Conservation (phyloP, 129 eudicot genomes). For the Flaveria robusta region DNA sequence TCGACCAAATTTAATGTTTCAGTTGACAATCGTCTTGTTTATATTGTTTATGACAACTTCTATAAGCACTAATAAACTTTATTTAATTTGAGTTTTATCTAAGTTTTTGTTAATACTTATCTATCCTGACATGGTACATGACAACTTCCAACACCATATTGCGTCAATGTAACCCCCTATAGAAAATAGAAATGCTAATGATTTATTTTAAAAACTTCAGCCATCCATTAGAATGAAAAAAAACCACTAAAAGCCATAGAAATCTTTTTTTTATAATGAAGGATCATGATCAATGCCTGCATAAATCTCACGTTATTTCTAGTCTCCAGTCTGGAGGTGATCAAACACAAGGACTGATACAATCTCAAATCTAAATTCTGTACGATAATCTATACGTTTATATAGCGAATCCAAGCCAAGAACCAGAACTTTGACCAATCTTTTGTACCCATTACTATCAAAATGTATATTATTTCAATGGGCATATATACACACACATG, state of each 20-base stretch:
- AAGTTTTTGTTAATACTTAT: too few relatives aligned
- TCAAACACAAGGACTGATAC: not conserved
- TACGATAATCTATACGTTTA: not conserved
- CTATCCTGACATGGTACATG: too few relatives aligned
- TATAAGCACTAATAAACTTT: too few relatives aligned
- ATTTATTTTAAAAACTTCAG: too few relatives aligned
- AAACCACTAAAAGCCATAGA: not conserved
- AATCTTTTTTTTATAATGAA: not conserved
- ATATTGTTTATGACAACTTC: too few relatives aligned
- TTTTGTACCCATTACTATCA: constrained; percentile 24
- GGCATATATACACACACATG: not conserved
- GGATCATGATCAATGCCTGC: not conserved
- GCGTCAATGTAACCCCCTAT: too few relatives aligned
- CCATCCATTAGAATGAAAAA: not conserved
- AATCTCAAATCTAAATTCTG: not conserved
- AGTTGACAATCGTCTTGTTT: too few relatives aligned
- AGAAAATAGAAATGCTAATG: too few relatives aligned
- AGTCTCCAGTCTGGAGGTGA: not conserved
- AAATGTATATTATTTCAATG: constrained; percentile 10
- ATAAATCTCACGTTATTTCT: constrained; percentile 4
- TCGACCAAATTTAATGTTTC: too few relatives aligned
- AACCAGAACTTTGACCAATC: not conserved
- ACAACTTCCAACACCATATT: too few relatives aligned
- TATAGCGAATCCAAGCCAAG: not conserved
- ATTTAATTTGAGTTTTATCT: too few relatives aligned